phyloP scores from a whole-genome alignment of 192 early-diverging fungal genomes.

The Funneliformis mosseae region DNA sequence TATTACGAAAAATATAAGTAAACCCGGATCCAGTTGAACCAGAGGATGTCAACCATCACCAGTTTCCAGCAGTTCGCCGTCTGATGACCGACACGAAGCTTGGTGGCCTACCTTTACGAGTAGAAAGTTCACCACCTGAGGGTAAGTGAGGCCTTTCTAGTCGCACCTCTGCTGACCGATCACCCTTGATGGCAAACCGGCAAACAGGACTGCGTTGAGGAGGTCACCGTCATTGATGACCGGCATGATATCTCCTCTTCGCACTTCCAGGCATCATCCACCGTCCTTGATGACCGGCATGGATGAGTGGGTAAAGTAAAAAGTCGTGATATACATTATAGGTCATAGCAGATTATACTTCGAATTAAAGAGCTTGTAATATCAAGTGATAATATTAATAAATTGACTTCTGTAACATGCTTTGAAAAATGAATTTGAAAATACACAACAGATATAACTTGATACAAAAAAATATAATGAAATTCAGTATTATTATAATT shows the following conservation, averaged over 20 bases:
- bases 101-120: slow-evolving; percentile 27
- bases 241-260: background rate
- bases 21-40: no score
- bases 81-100: slow-evolving; percentile 23
- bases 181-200: slow-evolving; percentile 12
- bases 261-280: slow-evolving; percentile 17
- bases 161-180: slow-evolving; percentile 5
- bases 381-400: no score
- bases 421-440: no score
- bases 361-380: no score
- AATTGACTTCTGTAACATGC: no score
- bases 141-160: slow-evolving; percentile 13
- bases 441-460: no score
- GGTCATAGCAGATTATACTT: no score
- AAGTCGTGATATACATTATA: no score
- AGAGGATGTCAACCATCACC: no score
- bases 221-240: slow-evolving; percentile 21
- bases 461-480: no score
- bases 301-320: background rate
- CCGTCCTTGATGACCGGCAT: background rate
- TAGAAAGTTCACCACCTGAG: slow-evolving; percentile 16
- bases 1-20: no score
- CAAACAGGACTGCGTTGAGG: slow-evolving; percentile 6
- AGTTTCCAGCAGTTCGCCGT: slow-evolving; percentile 22
- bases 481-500: no score